Percentiles rank a stretch among this genome's conserved stretches.
Evolutionary conservation across 352 stramenopile species (phyloP).

Genomic region (Pythium aquatile): DNA sequence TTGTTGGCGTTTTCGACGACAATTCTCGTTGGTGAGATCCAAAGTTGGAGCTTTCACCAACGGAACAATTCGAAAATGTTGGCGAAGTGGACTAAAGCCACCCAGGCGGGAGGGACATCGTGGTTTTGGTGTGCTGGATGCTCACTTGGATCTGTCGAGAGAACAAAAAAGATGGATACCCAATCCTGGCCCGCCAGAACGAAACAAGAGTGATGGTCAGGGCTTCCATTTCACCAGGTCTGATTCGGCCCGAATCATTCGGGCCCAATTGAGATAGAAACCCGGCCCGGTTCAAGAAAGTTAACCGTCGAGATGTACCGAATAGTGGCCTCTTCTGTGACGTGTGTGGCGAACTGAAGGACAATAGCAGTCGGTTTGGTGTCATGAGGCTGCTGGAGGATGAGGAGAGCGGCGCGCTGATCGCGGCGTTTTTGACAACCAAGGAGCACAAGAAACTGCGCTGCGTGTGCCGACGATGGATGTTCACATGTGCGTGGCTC

Average conservation of each 20-base stretch:
- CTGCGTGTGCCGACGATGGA: slow-evolving; percentile 48
- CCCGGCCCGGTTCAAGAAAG: slow-evolving; percentile 3
- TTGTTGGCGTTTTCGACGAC: neutral
- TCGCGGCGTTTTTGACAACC: slow-evolving; percentile 40
- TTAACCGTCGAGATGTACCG: neutral
- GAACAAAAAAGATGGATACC: slow-evolving; percentile 13
- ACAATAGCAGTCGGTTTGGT: neutral
- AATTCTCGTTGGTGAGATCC: neutral
- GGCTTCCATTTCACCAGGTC: neutral
- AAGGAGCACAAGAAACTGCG: slow-evolving; percentile 44
- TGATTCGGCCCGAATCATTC: neutral
- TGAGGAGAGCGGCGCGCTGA: slow-evolving; percentile 1
- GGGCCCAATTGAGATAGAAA: neutral
- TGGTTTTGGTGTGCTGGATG: neutral
- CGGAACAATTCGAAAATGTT: neutral
- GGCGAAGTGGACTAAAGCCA: neutral
- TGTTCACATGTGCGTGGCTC: slow-evolving; percentile 54
- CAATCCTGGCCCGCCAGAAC: slow-evolving; percentile 2
- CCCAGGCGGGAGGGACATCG: neutral
- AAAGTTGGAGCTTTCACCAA: neutral
- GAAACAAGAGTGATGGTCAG: slow-evolving; percentile 20
- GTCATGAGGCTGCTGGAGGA: slow-evolving; percentile 16
- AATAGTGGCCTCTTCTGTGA: slow-evolving; percentile 11
- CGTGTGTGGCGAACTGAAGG: slow-evolving; percentile 5
- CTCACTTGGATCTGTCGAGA: slow-evolving; percentile 3